Evolutionary conservation across 495 filamentous ascomycete species (phyloP).

Genomic region (Cercophora newfieldiana): DNA sequence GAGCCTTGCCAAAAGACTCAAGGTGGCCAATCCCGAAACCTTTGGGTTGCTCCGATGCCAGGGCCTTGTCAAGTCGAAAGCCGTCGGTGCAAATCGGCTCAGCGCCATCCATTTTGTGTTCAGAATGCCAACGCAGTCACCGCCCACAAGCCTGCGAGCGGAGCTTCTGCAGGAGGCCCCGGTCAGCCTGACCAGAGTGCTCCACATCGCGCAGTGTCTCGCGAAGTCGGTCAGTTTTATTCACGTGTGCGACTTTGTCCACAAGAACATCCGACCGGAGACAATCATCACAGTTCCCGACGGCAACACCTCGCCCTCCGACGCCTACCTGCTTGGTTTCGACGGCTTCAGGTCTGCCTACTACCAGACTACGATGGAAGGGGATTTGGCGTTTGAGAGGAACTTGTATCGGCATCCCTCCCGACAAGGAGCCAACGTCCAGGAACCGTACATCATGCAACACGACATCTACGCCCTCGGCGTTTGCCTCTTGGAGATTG

Average conservation of each 20-base stretch:
- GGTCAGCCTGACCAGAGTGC: not conserved
- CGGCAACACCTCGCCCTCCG: not conserved
- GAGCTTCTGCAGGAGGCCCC: not conserved
- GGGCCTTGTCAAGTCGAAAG: not conserved
- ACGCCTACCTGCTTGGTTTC: not conserved
- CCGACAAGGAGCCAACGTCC: constrained; percentile 43
- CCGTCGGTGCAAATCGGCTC: not conserved
- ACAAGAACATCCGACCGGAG: constrained; percentile 59
- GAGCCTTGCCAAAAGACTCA: not conserved
- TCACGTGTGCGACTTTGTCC: constrained; percentile 52
- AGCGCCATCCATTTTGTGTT: not conserved
- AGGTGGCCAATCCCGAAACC: not conserved
- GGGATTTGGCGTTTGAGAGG: constrained; percentile 46
- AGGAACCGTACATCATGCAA: constrained; percentile 51
- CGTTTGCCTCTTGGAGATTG: constrained; percentile 59
- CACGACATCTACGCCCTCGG: constrained; percentile 67
- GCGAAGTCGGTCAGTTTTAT: constrained; percentile 47
- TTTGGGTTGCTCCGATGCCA: not conserved
- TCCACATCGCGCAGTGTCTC: constrained; percentile 42
- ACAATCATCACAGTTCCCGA: constrained; percentile 44
- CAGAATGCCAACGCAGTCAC: not conserved
- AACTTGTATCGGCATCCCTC: constrained; percentile 57
- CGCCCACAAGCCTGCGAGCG: not conserved
- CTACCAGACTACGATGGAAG: constrained; percentile 10
- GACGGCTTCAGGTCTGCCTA: not conserved